A percentile compares a stretch with the other conserved stretches of the same genome.
phyloP scores from a whole-genome alignment of 306 rosid genomes.

The Carpinus viminea region DNA sequence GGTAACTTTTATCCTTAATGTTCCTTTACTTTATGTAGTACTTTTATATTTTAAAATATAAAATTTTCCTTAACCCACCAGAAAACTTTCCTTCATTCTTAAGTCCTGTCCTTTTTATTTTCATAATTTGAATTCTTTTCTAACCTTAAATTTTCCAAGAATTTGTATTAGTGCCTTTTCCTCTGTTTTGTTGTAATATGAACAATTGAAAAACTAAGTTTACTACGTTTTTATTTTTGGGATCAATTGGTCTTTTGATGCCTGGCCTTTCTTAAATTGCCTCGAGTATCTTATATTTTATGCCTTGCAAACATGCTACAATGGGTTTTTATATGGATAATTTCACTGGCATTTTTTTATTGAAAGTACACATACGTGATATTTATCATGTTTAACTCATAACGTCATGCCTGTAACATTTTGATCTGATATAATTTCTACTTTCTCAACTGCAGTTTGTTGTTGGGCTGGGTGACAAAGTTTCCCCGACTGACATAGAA shows the following conservation, averaged over 20 bases:
- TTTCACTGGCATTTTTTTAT: background rate
- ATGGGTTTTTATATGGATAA: background rate
- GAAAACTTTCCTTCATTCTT: background rate
- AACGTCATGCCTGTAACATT: background rate
- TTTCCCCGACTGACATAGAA: conserved; percentile 98
- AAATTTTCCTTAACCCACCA: background rate
- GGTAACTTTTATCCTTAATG: conserved; percentile 37
- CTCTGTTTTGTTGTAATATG: background rate
- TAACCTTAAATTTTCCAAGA: background rate
- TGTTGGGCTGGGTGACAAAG: conserved; percentile 98
- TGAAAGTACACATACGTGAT: background rate
- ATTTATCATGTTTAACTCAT: background rate
- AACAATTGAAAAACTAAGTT: background rate
- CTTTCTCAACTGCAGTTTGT: conserved; percentile 70
- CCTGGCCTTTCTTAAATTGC: background rate
- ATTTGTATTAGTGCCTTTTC: background rate
- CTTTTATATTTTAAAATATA: background rate
- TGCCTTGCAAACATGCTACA: background rate
- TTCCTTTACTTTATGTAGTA: background rate
- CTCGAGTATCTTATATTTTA: background rate
- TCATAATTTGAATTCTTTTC: background rate
- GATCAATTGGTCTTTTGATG: background rate
- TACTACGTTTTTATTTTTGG: background rate
- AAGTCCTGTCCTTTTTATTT: background rate
- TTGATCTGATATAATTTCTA: conserved; percentile 33